Evolutionary conservation across 2,329 filamentous ascomycete species (phyloP).

Genomic region (Didymella glomerata): DNA sequence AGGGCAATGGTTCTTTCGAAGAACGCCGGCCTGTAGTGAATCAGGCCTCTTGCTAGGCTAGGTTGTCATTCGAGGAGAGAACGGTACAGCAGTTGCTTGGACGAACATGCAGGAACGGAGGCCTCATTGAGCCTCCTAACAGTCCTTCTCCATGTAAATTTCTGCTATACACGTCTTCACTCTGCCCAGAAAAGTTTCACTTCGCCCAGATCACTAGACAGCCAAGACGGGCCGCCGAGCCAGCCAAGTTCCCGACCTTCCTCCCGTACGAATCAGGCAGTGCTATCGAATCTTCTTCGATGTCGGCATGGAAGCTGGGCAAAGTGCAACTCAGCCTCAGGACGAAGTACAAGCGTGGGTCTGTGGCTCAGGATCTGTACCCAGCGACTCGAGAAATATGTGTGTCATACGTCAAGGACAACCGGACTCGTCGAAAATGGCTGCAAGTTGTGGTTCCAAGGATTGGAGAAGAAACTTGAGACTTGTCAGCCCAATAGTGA

Average conservation of each 20-base stretch:
- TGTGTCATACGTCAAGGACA: background rate
- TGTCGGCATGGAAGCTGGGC: background rate
- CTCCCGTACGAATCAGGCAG: background rate
- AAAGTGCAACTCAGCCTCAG: background rate
- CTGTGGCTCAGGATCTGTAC: background rate
- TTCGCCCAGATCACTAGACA: background rate
- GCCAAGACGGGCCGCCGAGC: background rate
- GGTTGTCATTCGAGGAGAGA: background rate
- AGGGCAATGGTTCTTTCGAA: conserved; percentile 6
- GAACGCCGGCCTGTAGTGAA: background rate
- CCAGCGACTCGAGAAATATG: background rate
- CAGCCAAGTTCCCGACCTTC: background rate
- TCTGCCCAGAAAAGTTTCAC: background rate
- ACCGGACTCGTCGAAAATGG: no score
- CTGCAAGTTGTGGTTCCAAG: background rate
- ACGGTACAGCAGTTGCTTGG: no score
- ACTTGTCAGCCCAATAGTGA: background rate
- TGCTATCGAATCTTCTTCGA: background rate
- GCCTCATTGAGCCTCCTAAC: no score
- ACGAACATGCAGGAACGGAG: no score
- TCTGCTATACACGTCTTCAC: background rate
- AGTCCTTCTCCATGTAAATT: no score
- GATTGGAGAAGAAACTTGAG: background rate
- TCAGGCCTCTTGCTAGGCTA: background rate
- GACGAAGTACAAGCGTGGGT: background rate